These are phyloP conservation scores for Hypoxylon trugodes DNA, from an alignment of 495 filamentous ascomycete genomes.

Conservation along the genomic window DNA sequence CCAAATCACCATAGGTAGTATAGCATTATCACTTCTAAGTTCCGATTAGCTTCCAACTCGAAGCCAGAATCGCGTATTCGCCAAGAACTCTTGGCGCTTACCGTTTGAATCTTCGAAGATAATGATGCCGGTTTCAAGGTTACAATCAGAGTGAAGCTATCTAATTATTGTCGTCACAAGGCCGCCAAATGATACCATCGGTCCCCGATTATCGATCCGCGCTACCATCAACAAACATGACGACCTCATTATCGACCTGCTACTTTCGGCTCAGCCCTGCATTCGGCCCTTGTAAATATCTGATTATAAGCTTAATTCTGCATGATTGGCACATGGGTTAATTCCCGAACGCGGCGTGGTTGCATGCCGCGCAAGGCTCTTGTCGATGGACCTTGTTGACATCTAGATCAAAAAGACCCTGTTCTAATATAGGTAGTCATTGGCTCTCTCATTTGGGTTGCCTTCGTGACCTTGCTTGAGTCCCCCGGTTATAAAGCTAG, in stretches of 20 bases:
- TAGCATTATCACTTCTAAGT: too few relatives aligned
- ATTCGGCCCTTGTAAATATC: neutral
- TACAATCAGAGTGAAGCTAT: neutral
- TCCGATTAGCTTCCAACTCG: too few relatives aligned
- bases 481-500: too few relatives aligned
- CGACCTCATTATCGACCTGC: neutral
- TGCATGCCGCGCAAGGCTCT: neutral
- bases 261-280: neutral
- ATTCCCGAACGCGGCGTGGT: neutral
- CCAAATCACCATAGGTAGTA: too few relatives aligned
- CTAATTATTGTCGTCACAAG: neutral
- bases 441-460: too few relatives aligned
- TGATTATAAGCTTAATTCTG: neutral
- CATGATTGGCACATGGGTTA: neutral
- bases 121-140: neutral
- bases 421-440: too few relatives aligned
- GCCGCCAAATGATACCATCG: conserved; percentile 1
- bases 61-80: too few relatives aligned
- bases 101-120: too few relatives aligned
- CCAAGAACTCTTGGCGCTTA: too few relatives aligned
- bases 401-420: neutral
- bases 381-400: neutral
- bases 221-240: neutral
- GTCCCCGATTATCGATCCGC: neutral
- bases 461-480: too few relatives aligned